Base-by-base conservation (phyloP, 352 stramenopile genomes). In the Pythium biforme region DNA sequence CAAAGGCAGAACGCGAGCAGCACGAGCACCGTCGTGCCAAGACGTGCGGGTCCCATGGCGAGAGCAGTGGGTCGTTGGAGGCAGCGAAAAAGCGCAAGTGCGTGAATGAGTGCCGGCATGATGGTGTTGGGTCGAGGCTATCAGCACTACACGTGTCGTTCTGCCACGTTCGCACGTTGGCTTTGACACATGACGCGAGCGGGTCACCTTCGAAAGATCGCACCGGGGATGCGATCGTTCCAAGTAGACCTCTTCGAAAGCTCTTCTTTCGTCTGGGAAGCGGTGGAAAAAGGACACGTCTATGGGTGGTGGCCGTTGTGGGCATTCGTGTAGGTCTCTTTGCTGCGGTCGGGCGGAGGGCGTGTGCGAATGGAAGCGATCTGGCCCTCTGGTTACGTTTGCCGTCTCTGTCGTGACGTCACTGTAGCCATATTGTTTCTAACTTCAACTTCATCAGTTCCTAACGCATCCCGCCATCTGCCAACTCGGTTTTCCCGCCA, bases 371-470 rank as follows among this genome's bases (percentile, higher is more conserved):
- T n/a, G n/a, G n/a, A n/a, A n/a, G n/a, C n/a, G n/a, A n/a, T n/a
- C n/a, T n/a, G n/a, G n/a, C n/a, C n/a, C n/a, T n/a, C n/a, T 37
- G 31, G 31, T 37, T 37, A 12, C 29, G 29, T n/a, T n/a, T n/a
- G n/a, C n/a, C 31, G 20, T 27, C 26, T 43, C 40, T 61, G 27
- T 47, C 25, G 34, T 55, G 25, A 25, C 39, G 6, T 23, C 12
- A 11, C 22, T 68, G 62, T 68, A 68, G 46, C 62, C 62, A 68
- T 68, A 27, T 63, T 59, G 62, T 68, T 68, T 23, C 15, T 68
- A 68, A 53, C 60, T 50, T 53, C n/a, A 27, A 11, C 17, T 27
- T 37, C 37, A 34, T 33, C 53, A 46, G 56, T 64, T 57, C 20
- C n/a, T 51, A 56, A 64, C 55, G 0, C 0, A 22, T 25, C 55